Percentiles rank a stretch among this genome's conserved stretches.
phyloP scores from a whole-genome alignment of 768 basidiomycete species.

The Dentipellis sp. region DNA sequence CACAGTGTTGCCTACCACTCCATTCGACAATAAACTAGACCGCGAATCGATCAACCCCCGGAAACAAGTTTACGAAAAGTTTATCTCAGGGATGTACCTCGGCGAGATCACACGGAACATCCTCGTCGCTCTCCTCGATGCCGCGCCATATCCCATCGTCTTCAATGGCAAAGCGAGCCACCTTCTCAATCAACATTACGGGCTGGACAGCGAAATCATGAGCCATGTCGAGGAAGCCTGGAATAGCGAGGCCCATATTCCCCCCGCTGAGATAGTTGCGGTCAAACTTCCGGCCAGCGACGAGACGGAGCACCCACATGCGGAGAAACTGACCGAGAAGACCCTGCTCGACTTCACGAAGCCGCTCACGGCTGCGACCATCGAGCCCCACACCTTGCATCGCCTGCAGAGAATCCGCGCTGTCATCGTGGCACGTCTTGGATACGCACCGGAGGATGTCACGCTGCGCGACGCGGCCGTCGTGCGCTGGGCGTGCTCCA shows the following conservation, averaged over 20 bases:
- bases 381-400: constrained; percentile 16
- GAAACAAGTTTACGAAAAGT: constrained; percentile 94
- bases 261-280: background rate
- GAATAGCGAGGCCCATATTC: constrained; percentile 31
- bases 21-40: constrained; percentile 88
- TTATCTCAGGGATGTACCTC: constrained; percentile 98
- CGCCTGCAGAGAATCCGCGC: constrained; percentile 46
- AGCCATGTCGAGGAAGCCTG: constrained; percentile 76
- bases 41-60: constrained; percentile 90
- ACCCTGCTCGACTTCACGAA: constrained; percentile 10
- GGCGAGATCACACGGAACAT: constrained; percentile 89
- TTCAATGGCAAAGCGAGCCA: constrained; percentile 74
- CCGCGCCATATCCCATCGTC: constrained; percentile 58
- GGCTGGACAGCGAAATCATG: constrained; percentile 89
- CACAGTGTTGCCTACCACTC: constrained; percentile 74
- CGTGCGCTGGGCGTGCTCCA: constrained; percentile 68
- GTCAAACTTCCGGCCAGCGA: background rate
- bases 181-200: constrained; percentile 82
- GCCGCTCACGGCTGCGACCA: constrained; percentile 3
- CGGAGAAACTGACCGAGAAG: background rate
- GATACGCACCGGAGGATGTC: constrained; percentile 44
- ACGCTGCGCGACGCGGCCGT: constrained; percentile 45
- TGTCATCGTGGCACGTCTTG: constrained; percentile 55
- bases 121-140: constrained; percentile 74
- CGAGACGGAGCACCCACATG: background rate